Evolutionary conservation across 2,329 filamentous ascomycete genomes (phyloP).

Genomic region (Bertia moriformis): DNA sequence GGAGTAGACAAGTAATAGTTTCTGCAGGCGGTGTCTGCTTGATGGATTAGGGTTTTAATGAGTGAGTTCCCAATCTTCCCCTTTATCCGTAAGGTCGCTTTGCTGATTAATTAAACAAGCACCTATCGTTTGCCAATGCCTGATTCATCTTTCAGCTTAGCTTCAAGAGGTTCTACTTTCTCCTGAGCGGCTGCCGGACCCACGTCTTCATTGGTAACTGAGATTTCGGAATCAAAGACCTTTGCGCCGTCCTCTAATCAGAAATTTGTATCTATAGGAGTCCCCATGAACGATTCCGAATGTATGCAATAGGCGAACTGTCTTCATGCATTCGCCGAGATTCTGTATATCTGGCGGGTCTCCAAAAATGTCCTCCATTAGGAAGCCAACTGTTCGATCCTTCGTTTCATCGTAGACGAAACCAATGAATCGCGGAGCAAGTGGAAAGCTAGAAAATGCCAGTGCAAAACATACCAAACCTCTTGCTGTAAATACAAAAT

Average conservation of each 20-base stretch:
- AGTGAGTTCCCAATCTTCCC: not conserved
- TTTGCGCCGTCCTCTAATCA: not conserved
- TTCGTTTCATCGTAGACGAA: not conserved
- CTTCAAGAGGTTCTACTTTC: not conserved
- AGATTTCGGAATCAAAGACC: not conserved
- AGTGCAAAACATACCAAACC: not conserved
- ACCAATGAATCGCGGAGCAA: not conserved
- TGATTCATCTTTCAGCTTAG: not conserved
- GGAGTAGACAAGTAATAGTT: too few relatives aligned
- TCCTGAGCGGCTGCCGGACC: not conserved
- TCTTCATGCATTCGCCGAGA: not conserved
- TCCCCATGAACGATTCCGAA: not conserved
- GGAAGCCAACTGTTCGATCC: not conserved
- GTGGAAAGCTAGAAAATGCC: not conserved
- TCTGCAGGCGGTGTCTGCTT: too few relatives aligned
- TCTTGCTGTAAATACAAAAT: conserved; percentile 1
- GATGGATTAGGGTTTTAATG: not conserved
- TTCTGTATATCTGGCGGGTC: not conserved
- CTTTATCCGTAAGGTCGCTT: not conserved
- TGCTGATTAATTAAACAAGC: not conserved
- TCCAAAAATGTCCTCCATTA: not conserved
- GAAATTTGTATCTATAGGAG: not conserved
- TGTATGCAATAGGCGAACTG: not conserved
- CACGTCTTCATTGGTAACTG: not conserved
- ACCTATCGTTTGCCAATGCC: not conserved